Evolutionary conservation across 2,329 filamentous ascomycete species (phyloP).

Genomic region (Fusarium foetens): DNA sequence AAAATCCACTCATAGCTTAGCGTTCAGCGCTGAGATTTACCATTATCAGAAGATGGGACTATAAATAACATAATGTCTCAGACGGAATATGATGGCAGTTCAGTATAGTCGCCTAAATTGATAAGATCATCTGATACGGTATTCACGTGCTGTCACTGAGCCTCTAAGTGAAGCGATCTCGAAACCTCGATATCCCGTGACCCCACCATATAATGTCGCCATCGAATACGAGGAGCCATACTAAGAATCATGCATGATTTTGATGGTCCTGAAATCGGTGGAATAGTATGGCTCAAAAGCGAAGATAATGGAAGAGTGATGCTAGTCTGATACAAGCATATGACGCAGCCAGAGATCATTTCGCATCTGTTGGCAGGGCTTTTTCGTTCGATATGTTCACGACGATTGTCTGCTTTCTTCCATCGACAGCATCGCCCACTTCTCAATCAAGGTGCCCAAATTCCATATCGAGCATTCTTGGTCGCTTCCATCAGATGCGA

Average conservation of each 20-base stretch:
- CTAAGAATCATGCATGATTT: not conserved
- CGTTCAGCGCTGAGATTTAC: not conserved
- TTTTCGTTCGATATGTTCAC: not conserved
- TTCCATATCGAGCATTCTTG: not conserved
- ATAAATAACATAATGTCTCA: not conserved
- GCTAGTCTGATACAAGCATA: not conserved
- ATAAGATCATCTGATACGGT: not conserved
- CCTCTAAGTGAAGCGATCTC: not conserved
- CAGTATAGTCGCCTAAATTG: too few relatives aligned
- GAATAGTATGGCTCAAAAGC: not conserved
- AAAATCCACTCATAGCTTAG: not conserved
- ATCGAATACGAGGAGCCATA: not conserved
- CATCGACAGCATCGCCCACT: not conserved
- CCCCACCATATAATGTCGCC: not conserved
- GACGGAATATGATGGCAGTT: not conserved
- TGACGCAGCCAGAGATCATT: too few relatives aligned
- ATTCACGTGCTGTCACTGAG: not conserved
- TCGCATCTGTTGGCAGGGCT: too few relatives aligned
- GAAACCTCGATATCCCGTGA: not conserved
- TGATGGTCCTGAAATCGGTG: not conserved
- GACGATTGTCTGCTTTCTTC: not conserved
- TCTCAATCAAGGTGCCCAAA: not conserved
- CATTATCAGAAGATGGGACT: not conserved
- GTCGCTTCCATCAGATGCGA: not conserved
- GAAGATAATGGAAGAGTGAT: not conserved